These are phyloP conservation scores for Backusella sp. DNA, from an alignment of 192 early-diverging fungal genomes.

Conservation along the genomic window DNA sequence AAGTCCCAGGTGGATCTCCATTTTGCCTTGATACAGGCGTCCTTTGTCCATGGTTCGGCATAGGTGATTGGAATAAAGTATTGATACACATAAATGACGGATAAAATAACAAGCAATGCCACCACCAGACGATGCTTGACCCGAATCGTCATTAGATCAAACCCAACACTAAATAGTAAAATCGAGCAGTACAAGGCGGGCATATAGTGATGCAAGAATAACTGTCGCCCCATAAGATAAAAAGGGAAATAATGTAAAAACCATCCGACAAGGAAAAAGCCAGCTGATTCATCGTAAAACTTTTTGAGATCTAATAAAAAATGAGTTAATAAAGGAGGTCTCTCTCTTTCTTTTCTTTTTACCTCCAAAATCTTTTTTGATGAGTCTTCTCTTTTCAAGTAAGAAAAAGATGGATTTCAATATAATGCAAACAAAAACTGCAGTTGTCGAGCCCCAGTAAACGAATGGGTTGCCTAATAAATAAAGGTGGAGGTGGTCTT, in stretches of 20 bases:
- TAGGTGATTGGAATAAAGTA: slow-evolving; percentile 81
- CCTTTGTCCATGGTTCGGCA: slow-evolving; percentile 74
- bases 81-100: slow-evolving; percentile 68
- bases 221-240: slow-evolving; percentile 90
- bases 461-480: slow-evolving; percentile 89
- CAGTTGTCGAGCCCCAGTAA: slow-evolving; percentile 73
- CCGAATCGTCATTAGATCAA: slow-evolving; percentile 78
- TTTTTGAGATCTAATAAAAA: slow-evolving; percentile 18
- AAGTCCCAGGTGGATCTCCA: slow-evolving; percentile 72
- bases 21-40: slow-evolving; percentile 75
- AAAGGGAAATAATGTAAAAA: slow-evolving; percentile 88
- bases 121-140: slow-evolving; percentile 52
- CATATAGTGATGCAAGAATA: slow-evolving; percentile 96
- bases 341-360: neutral
- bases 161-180: slow-evolving; percentile 66
- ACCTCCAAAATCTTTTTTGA: slow-evolving; percentile 45
- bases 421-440: slow-evolving; percentile 59
- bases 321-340: too few species aligned
- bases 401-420: slow-evolving; percentile 56
- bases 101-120: slow-evolving; percentile 46
- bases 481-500: slow-evolving; percentile 77
- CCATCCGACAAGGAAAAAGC: slow-evolving; percentile 85
- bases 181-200: slow-evolving; percentile 93
- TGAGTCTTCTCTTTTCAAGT: slow-evolving; percentile 59
- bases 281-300: slow-evolving; percentile 63